phyloP scores from a whole-genome alignment of 1,284 basidiomycete genomes.

The Anthracocystis walkeri region DNA sequence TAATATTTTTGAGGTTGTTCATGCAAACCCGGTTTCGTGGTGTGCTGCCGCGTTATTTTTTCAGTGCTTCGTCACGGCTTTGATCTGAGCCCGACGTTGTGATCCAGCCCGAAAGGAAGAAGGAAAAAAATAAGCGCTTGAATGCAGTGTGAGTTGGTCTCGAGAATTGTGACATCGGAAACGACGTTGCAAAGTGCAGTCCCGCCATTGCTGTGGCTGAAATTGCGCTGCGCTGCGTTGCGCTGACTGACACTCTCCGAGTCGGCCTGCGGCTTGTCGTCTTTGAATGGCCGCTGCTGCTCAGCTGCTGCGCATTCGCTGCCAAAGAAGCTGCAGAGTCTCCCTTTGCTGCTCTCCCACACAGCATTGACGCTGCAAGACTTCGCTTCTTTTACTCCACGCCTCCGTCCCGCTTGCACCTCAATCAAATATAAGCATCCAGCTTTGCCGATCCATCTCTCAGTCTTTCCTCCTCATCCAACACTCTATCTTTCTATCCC shows the following conservation, averaged over 20 bases:
- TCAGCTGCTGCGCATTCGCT: neutral
- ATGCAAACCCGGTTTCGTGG: neutral
- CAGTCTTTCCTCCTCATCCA: conserved; percentile 33
- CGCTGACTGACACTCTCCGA: too few species aligned
- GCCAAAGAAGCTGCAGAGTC: too few species aligned
- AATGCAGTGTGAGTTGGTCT: neutral
- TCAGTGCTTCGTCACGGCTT: conserved; percentile 7
- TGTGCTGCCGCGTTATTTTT: conserved; percentile 1
- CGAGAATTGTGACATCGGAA: neutral
- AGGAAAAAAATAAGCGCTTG: too few species aligned
- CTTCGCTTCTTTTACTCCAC: conserved; percentile 1
- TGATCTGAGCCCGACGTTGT: conserved; percentile 23
- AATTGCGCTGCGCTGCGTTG: too few species aligned
- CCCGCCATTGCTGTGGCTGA: too few species aligned
- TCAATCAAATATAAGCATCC: conserved; percentile 49
- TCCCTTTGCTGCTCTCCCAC: neutral
- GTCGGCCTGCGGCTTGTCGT: too few species aligned
- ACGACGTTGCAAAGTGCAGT: conserved; percentile 6
- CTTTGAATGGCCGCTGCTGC: neutral
- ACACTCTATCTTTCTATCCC: conserved; percentile 25
- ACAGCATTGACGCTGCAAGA: conserved; percentile 2
- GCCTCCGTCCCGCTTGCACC: conserved; percentile 12
- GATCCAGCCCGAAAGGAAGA: neutral
- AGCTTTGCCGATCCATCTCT: conserved; percentile 23
- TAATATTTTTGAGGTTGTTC: neutral